phyloP scores from a whole-genome alignment of 805 yeast species.

The Saccharomyces eubayanus region DNA sequence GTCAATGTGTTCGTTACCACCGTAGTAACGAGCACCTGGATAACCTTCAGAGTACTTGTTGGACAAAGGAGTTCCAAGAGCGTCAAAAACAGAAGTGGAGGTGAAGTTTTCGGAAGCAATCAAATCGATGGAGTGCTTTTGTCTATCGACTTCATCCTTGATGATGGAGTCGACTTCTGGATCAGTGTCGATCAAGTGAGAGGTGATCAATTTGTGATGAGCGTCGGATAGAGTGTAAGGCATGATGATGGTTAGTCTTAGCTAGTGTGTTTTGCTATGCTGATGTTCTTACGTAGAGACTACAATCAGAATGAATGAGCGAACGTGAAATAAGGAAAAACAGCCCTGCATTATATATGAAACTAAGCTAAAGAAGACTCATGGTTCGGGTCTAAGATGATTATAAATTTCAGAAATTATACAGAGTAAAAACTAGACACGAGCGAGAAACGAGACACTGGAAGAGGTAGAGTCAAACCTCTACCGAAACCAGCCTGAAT shows the following conservation, averaged over 20 bases:
- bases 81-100: slow-evolving; percentile 90
- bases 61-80: slow-evolving; percentile 95
- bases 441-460: not conserved
- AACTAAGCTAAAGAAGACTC: not conserved
- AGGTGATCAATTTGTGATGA: slow-evolving; percentile 59
- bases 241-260: not conserved
- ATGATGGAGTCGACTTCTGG: slow-evolving; percentile 72
- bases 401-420: not conserved
- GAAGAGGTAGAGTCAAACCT: not conserved
- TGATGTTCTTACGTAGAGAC: not conserved
- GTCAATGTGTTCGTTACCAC: slow-evolving; percentile 96
- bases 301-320: not conserved
- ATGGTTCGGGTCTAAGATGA: not conserved
- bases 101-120: slow-evolving; percentile 98
- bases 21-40: slow-evolving; percentile 98
- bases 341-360: not conserved
- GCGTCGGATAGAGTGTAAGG: slow-evolving; percentile 35
- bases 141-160: slow-evolving; percentile 79
- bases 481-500: not conserved
- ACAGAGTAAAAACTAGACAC: not conserved
- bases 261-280: not conserved
- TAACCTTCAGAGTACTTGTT: slow-evolving; percentile 98
- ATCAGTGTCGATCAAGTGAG: slow-evolving; percentile 52
- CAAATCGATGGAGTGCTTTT: slow-evolving; percentile 84
- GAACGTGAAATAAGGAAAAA: not conserved